Percentiles rank a stretch among this genome's conserved stretches.
Evolutionary conservation across 441 rosid genomes (phyloP).

Genomic region (Eruca vesicaria): DNA sequence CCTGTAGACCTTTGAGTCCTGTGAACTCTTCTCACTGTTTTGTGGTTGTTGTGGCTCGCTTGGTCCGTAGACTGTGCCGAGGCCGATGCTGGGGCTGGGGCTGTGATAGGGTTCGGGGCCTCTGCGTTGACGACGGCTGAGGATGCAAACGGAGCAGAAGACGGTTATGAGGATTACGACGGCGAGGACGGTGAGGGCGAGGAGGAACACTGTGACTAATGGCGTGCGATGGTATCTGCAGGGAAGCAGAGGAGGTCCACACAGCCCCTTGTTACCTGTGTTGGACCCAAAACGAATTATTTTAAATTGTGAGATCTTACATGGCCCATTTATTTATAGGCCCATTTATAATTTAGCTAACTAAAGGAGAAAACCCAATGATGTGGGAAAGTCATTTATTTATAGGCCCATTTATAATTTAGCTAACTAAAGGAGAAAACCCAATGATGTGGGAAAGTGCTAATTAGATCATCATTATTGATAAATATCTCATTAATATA

Average conservation of each 20-base stretch:
- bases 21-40: constrained; percentile 18
- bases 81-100: background rate
- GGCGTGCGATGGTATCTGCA: constrained; percentile 43
- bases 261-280: constrained; percentile 63
- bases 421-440: no score
- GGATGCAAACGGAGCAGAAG: constrained; percentile 23
- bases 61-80: constrained; percentile 15
- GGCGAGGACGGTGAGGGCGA: constrained; percentile 37
- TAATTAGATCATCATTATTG: no score
- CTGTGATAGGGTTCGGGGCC: background rate
- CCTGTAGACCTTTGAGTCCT: constrained; percentile 32
- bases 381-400: no score
- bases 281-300: background rate
- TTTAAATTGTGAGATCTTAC: background rate
- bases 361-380: no score
- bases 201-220: constrained; percentile 21
- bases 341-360: background rate
- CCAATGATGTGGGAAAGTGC: no score
- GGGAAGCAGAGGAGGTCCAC: constrained; percentile 61
- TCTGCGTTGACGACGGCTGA: constrained; percentile 13
- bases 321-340: background rate
- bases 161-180: constrained; percentile 23
- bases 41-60: constrained; percentile 11
- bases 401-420: background rate
- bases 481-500: no score